Base-by-base conservation (phyloP, 1,284 basidiomycete genomes). In the Pholiota adiposa region DNA sequence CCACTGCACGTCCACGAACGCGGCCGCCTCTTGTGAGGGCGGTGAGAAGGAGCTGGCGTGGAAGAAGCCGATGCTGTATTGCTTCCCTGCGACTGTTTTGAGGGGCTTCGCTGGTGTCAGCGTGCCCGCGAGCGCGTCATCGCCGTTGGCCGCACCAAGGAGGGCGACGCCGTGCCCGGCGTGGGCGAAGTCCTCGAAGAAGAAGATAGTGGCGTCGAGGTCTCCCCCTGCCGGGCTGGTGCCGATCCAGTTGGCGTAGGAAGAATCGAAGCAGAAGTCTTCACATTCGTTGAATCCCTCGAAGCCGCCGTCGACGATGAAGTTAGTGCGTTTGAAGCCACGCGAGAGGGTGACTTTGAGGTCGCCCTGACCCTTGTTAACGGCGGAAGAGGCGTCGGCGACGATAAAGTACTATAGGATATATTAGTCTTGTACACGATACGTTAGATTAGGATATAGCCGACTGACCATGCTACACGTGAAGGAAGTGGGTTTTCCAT, bases 381-480 rank as follows among this genome's bases (percentile, higher is more conserved):
- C 70, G 7, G 78, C 77, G 5, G 74, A 75, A 36, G 76, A 76
- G 12, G 62, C 72, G 57, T 80, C 74, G 2, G 79, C 63, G 8
- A 70, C 63, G 55, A 74, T 64, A 63, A 72, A 77, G 69, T 79
- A 79, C 79, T 79, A 31, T 12, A 33, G 46, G 36, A 5, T 25
- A n/a, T 23, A 9, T n/a, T n/a, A n/a, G n/a, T n/a, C n/a, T n/a
- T n/a, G n/a, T n/a, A n/a, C n/a, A n/a, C n/a, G 18, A 58, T 36
- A 44, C 18, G 16, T 9, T 48, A 16, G 27, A n/a, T 11, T 11
- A 25, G n/a, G 29, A 38, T 40, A 27, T n/a, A 41, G 23, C 31
- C 31, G 31, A 50, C 74, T 57, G 49, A 78, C 77, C 73, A 79
- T 75, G 63, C 73, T 74, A 69, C 78, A 80, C 23, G 75, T 76